Percentiles rank a stretch among this genome's conserved stretches.
These are phyloP conservation scores for Candida morakotiae DNA, from an alignment of 805 yeast genomes.

Conservation along the genomic window DNA sequence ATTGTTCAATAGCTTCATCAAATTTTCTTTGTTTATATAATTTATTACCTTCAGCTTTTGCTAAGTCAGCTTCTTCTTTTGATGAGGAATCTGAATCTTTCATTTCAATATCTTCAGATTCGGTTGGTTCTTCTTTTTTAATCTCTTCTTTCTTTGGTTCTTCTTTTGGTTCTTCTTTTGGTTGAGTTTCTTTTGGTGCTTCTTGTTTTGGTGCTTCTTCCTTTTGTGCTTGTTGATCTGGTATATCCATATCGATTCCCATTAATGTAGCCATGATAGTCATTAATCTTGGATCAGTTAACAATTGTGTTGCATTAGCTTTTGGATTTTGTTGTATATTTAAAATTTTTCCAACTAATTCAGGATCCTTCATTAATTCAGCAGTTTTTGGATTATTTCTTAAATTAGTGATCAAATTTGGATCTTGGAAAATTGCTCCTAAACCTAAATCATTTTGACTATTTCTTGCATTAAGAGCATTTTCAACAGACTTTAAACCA, in stretches of 20 bases:
- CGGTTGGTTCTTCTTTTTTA: constrained; percentile 17
- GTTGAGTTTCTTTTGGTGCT: constrained; percentile 10
- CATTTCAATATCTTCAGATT: constrained; percentile 31
- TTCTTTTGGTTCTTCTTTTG: constrained; percentile 4
- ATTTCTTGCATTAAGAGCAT: constrained; percentile 51
- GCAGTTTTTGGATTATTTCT: constrained; percentile 82
- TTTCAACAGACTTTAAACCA: constrained; percentile 70
- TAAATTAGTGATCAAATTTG: constrained; percentile 70
- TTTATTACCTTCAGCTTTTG: constrained; percentile 81
- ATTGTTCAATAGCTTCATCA: constrained; percentile 86
- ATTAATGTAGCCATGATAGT: constrained; percentile 79
- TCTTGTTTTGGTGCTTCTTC: constrained; percentile 5
- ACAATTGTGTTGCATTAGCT: constrained; percentile 63
- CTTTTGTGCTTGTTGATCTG: constrained; percentile 16
- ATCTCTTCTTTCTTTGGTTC: constrained; percentile 12
- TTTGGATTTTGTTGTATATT: constrained; percentile 68
- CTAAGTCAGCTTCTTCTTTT: constrained; percentile 57
- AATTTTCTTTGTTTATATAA: constrained; percentile 83
- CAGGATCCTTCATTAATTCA: constrained; percentile 83
- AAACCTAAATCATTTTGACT: constrained; percentile 70
- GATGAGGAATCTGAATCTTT: constrained; percentile 25
- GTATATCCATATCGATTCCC: constrained; percentile 69
- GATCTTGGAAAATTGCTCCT: constrained; percentile 75
- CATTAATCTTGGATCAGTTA: constrained; percentile 83
- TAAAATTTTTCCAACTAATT: constrained; percentile 64